A percentile compares a stretch with the other conserved stretches of the same genome.
These are phyloP conservation scores for Cercospora canescens DNA, from an alignment of 2,329 filamentous ascomycete genomes.

Conservation along the genomic window DNA sequence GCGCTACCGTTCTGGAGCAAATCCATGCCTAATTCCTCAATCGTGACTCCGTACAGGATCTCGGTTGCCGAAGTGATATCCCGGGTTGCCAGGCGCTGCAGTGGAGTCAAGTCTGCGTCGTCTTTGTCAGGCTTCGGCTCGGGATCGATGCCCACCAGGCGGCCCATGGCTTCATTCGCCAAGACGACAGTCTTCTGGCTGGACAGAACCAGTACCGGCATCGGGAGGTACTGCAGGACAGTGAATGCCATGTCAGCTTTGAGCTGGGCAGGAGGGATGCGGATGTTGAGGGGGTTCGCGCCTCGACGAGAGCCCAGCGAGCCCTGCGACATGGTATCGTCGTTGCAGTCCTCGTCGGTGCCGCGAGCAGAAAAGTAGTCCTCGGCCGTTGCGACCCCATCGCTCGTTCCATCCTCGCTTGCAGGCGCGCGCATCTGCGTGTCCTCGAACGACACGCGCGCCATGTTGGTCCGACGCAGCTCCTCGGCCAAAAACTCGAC, in stretches of 20 bases:
- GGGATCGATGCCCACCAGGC: slow-evolving; percentile 62
- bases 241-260: slow-evolving; percentile 56
- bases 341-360: slow-evolving; percentile 24
- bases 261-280: slow-evolving; percentile 34
- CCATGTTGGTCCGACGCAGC: slow-evolving; percentile 6
- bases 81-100: slow-evolving; percentile 20
- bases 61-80: slow-evolving; percentile 53
- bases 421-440: background rate
- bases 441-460: slow-evolving; percentile 11
- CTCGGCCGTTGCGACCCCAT: background rate
- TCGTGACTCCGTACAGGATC: slow-evolving; percentile 62
- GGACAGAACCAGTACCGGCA: slow-evolving; percentile 69
- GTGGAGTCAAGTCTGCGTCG: slow-evolving; percentile 20
- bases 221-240: slow-evolving; percentile 71
- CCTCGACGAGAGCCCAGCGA: slow-evolving; percentile 25
- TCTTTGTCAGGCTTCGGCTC: slow-evolving; percentile 15
- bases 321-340: slow-evolving; percentile 17
- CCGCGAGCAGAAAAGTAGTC: slow-evolving; percentile 35
- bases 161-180: slow-evolving; percentile 74
- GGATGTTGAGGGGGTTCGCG: slow-evolving; percentile 33
- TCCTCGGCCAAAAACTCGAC: slow-evolving; percentile 7
- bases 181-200: slow-evolving; percentile 68
- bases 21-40: slow-evolving; percentile 72
- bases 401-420: slow-evolving; percentile 1
- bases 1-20: slow-evolving; percentile 66